These are phyloP conservation scores for Corynespora cassiicola DNA, from an alignment of 2,329 filamentous ascomycete species.

Conservation along the genomic window DNA sequence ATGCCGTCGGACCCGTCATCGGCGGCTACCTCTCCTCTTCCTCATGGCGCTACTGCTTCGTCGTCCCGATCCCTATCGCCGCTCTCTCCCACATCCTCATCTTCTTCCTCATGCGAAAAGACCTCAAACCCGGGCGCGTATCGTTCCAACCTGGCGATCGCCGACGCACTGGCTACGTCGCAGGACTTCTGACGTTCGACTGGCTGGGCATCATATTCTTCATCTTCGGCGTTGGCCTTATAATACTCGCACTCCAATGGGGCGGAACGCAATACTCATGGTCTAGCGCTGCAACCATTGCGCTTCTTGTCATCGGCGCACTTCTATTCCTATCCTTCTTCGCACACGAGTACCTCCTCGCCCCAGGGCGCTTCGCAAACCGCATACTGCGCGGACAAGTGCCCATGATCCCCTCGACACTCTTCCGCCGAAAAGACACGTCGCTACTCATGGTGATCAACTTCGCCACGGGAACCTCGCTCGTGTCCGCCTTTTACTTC, in stretches of 20 bases:
- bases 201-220: slow-evolving; percentile 42
- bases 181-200: slow-evolving; percentile 53
- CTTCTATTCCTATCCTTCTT: slow-evolving; percentile 57
- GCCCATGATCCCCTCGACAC: slow-evolving; percentile 69
- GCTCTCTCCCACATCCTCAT: slow-evolving; percentile 60
- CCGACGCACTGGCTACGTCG: slow-evolving; percentile 40
- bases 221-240: slow-evolving; percentile 40
- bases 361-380: slow-evolving; percentile 55
- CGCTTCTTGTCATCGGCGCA: slow-evolving; percentile 60
- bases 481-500: slow-evolving; percentile 69
- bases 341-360: slow-evolving; percentile 61
- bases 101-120: slow-evolving; percentile 63
- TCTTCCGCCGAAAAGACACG: slow-evolving; percentile 65
- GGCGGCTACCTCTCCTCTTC: slow-evolving; percentile 63
- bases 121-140: slow-evolving; percentile 61
- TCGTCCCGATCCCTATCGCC: slow-evolving; percentile 50
- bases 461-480: slow-evolving; percentile 63
- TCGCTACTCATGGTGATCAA: slow-evolving; percentile 68
- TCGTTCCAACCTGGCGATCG: slow-evolving; percentile 40
- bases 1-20: slow-evolving; percentile 66
- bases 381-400: slow-evolving; percentile 60
- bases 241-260: slow-evolving; percentile 55
- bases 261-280: slow-evolving; percentile 66
- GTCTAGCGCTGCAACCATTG: slow-evolving; percentile 61
- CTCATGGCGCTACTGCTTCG: slow-evolving; percentile 73